Base-by-base conservation (phyloP, 345 rosid genomes). In the Triadica sebifera region DNA sequence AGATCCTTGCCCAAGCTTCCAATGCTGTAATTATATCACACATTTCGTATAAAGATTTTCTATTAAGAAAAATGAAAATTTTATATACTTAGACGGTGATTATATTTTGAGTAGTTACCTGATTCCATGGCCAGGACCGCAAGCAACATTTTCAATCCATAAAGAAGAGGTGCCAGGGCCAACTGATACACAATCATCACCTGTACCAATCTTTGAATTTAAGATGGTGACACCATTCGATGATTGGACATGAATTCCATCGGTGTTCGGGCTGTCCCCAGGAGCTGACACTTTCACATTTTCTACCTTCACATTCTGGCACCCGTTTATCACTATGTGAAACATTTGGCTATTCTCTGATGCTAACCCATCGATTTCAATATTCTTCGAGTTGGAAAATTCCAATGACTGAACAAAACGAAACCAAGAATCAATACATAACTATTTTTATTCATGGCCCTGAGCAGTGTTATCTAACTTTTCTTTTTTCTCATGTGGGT, bases 51-150 rank as follows among this genome's bases (percentile, higher is more conserved):
- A 43, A n/a, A n/a, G n/a, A n/a, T n/a, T n/a, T n/a, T n/a, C n/a
- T n/a, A n/a, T n/a, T n/a, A n/a, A 43, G 10, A 43, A 43, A 43
- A 6, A 43, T 6, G 47, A 43, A 29, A 29, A 29, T 29, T 29
- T 29, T 29, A 29, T 29, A 29, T 29, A 29, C 34, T 1, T 29
- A 29, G 34, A 29, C 2, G 34, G 34, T 29, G 34, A 29, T 43
- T 43, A 43, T 7, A 12, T 6, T 12, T 9, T 37, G 9, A 15
- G 13, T 39, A 2, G 3, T 20, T 69, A 81, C 90, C 90, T 86
- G 70, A 87, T 82, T 24, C 91, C 91, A 46, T 87, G 91, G 7
- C 98, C 98, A 0, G 97, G 98, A 25, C 98, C 97, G 20, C 98
- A 94, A 19, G 77, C 72, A 13, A 92, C 71, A 43, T 84, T 86